phyloP scores from a whole-genome alignment of 225 moss, liverwort and hornwort genomes.

The Sphagnum contortum region DNA sequence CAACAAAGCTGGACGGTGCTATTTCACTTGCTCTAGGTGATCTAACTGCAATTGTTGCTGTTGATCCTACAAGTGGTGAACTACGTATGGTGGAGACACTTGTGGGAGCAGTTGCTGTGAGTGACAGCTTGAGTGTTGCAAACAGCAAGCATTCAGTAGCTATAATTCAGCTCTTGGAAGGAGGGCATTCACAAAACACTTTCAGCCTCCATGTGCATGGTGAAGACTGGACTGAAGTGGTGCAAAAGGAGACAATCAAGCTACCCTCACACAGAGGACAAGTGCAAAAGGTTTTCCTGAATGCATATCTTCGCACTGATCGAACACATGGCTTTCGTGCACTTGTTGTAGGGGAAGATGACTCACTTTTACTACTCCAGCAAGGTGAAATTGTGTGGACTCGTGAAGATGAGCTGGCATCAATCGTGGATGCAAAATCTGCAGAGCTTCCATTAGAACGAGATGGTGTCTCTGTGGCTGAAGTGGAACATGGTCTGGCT shows the following conservation, averaged over 20 bases:
- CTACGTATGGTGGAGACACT: constrained; percentile 46
- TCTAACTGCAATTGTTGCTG: constrained; percentile 49
- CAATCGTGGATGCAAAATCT: constrained; percentile 59
- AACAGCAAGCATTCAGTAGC: constrained; percentile 64
- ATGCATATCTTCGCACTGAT: constrained; percentile 86
- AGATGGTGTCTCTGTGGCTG: constrained; percentile 79
- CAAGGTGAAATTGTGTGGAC: constrained; percentile 99
- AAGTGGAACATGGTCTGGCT: constrained; percentile 82
- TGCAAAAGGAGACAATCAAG: constrained; percentile 59
- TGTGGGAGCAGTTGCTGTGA: constrained; percentile 40
- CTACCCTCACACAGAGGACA: constrained; percentile 67
- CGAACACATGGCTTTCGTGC: constrained; percentile 94
- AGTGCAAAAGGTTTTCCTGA: constrained; percentile 68
- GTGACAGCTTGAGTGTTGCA: constrained; percentile 69
- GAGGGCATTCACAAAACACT: constrained; percentile 21
- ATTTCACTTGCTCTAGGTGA: constrained; percentile 57
- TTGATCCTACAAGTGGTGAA: constrained; percentile 52
- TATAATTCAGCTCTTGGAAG: constrained; percentile 42
- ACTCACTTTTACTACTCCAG: constrained; percentile 83
- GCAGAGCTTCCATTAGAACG: constrained; percentile 78
- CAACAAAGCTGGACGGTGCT: constrained; percentile 61
- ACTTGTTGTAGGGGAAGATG: constrained; percentile 85
- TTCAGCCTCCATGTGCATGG: constrained; percentile 61
- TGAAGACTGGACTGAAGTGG: constrained; percentile 48
- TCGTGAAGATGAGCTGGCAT: constrained; percentile 86